Conservation (phyloP, 768 basidiomycete genomes). For the Phaffia australis region DNA sequence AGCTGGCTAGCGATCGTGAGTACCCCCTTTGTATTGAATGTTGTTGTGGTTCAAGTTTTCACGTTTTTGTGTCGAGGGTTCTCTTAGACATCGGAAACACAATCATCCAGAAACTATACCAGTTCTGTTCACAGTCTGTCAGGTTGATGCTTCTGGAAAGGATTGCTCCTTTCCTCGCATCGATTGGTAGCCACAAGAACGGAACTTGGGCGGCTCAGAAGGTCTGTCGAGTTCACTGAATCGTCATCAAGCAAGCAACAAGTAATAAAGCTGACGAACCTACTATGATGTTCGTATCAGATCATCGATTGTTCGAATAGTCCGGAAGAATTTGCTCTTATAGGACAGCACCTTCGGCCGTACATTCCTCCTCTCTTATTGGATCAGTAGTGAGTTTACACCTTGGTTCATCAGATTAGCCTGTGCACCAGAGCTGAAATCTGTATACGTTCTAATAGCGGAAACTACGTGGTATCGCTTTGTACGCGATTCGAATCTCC, state of each 20-base stretch:
- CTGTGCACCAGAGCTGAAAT: no score
- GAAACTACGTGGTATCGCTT: slow-evolving; percentile 23
- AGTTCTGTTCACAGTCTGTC: slow-evolving; percentile 65
- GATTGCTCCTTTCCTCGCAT: slow-evolving; percentile 82
- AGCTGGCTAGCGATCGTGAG: slow-evolving; percentile 80
- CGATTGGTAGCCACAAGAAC: slow-evolving; percentile 98
- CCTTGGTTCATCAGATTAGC: not conserved
- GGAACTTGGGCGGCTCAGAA: slow-evolving; percentile 99
- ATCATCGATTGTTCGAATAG: slow-evolving; percentile 88
- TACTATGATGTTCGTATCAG: slow-evolving; percentile 2
- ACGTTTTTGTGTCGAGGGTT: not conserved
- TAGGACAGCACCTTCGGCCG: slow-evolving; percentile 75
- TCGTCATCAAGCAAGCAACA: not conserved
- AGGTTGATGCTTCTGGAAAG: slow-evolving; percentile 87
- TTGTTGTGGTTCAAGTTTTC: not conserved
- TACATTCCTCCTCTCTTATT: slow-evolving; percentile 88
- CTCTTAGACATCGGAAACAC: slow-evolving; percentile 71
- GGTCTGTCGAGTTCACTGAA: slow-evolving; percentile 25
- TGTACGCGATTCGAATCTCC: slow-evolving; percentile 84
- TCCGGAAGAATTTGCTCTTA: slow-evolving; percentile 71
- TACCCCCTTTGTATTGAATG: no score
- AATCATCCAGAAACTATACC: slow-evolving; percentile 94
- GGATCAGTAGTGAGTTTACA: slow-evolving; percentile 88
- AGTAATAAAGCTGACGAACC: not conserved
- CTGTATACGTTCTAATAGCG: no score